Base-by-base conservation (phyloP, 2,329 filamentous ascomycete genomes). In the Arthroderma uncinatum region DNA sequence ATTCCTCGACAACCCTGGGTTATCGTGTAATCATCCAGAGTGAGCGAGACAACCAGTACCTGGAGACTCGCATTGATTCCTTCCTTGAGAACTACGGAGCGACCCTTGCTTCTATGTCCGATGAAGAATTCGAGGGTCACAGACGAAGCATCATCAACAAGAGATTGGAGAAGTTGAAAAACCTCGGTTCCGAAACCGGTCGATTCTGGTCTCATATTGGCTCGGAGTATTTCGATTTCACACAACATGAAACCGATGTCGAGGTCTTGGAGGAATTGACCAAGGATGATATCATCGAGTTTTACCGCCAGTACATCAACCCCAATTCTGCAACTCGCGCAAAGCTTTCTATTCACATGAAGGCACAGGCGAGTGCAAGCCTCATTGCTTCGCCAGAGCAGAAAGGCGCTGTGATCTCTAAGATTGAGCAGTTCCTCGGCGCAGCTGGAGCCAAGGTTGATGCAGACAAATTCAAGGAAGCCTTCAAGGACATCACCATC, bases 21-120 rank as follows among this genome's bases (percentile, higher is more conserved):
- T 93, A 93, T 72, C 82, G 91, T 4, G 86, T 98, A 62, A 81
- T 97, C 60, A 89, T 98, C 30, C 93, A 98, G 74, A 95, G 89
- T 68, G 92, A 98, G 73, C 86, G 86, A 68, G 83, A 85, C 1
- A 86, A 88, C 0, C 79, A 85, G 42, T 97, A 94, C 66, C 76
- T 98, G 1, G 91, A 97, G 67, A 81, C 82, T 4, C 83, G 93
- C 19, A 95, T 97, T 60, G 89, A 97, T 66, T 79, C 83, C 1
- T 97, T 97, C 77, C 73, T 98, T 40, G 76, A 76, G 23, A 76
- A 78, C 12, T 90, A 89, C 61, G 81, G 79, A 19, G 75, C 80
- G 44, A 83, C 76, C 2, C 72, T 97, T 23, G 77, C 82, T 48
- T 78, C 84, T 2, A 95, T 97, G 91, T 80, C 80, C 2, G 84